phyloP scores from a whole-genome alignment of 495 filamentous ascomycete genomes.

The Penicillium lividum region DNA sequence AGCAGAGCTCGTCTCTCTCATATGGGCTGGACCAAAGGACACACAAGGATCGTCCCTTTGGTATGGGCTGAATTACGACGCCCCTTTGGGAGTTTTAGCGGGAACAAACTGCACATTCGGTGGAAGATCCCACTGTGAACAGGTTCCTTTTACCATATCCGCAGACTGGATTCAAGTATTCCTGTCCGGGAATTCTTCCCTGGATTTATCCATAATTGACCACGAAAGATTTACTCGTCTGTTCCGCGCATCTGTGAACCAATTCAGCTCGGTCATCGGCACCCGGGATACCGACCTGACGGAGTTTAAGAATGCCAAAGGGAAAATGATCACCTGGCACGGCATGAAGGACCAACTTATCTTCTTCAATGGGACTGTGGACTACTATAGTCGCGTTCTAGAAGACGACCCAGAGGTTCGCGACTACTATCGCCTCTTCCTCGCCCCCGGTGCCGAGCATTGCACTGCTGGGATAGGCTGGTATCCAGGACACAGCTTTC shows the following conservation, averaged over 20 bases:
- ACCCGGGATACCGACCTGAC: constrained; percentile 38
- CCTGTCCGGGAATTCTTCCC: background rate
- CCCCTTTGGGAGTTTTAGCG: background rate
- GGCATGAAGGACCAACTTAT: constrained; percentile 29
- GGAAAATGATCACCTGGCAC: constrained; percentile 48
- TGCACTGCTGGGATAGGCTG: constrained; percentile 28
- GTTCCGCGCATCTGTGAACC: background rate
- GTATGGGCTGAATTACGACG: background rate
- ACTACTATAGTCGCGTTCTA: constrained; percentile 21
- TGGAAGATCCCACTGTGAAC: background rate
- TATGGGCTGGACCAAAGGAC: background rate
- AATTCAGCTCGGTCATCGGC: constrained; percentile 21
- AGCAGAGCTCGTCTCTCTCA: background rate
- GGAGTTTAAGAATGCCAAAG: constrained; percentile 31
- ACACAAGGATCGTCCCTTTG: background rate
- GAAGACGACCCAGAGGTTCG: constrained; percentile 14
- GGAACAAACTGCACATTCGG: background rate
- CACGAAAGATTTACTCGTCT: background rate
- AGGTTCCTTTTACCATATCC: background rate
- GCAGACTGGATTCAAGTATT: background rate
- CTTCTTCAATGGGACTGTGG: constrained; percentile 15
- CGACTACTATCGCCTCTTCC: constrained; percentile 32
- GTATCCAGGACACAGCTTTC: constrained; percentile 17
- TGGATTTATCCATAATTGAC: background rate
- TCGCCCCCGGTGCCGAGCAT: constrained; percentile 32